Evolutionary conservation across 495 filamentous ascomycete species (phyloP).

Genomic region (Annulohypoxylon bovei): DNA sequence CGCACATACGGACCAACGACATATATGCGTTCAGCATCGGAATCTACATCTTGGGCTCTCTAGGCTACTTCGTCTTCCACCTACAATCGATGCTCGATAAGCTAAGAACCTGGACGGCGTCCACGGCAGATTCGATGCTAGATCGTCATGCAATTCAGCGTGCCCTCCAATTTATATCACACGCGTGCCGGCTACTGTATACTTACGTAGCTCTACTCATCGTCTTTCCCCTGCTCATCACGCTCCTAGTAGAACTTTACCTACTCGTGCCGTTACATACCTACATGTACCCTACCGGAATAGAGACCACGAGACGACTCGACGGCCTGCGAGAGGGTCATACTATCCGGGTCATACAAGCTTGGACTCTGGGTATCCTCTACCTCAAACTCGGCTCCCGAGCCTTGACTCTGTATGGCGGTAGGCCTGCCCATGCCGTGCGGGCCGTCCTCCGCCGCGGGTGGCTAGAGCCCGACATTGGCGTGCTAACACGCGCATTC

Average conservation of each 20-base stretch:
- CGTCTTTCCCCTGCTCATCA: conserved; percentile 83
- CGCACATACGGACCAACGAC: conserved; percentile 81
- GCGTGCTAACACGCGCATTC: conserved; percentile 82
- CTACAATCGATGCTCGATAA: conserved; percentile 55
- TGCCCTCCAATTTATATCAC: conserved; percentile 36
- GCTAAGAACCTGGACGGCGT: conserved; percentile 43
- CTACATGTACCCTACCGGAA: conserved; percentile 64
- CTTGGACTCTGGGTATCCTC: conserved; percentile 92
- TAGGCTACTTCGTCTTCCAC: conserved; percentile 67
- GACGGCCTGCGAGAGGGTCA: conserved; percentile 55
- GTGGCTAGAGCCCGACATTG: conserved; percentile 81
- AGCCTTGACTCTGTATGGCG: conserved; percentile 69
- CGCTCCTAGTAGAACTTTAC: conserved; percentile 86
- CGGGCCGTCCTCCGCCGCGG: conserved; percentile 79
- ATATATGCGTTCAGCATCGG: conserved; percentile 95
- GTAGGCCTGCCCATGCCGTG: conserved; percentile 76
- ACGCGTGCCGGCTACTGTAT: conserved; percentile 68
- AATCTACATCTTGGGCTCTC: conserved; percentile 76
- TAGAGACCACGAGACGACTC: conserved; percentile 50
- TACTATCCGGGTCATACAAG: conserved; percentile 87
- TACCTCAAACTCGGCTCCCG: conserved; percentile 89
- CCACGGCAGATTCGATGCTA: conserved; percentile 44
- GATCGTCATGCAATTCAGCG: conserved; percentile 50
- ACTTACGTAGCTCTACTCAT: conserved; percentile 75
- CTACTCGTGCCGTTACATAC: conserved; percentile 89